Evolutionary conservation across 306 rosid genomes (phyloP).

Genomic region (Vigna hirtella): DNA sequence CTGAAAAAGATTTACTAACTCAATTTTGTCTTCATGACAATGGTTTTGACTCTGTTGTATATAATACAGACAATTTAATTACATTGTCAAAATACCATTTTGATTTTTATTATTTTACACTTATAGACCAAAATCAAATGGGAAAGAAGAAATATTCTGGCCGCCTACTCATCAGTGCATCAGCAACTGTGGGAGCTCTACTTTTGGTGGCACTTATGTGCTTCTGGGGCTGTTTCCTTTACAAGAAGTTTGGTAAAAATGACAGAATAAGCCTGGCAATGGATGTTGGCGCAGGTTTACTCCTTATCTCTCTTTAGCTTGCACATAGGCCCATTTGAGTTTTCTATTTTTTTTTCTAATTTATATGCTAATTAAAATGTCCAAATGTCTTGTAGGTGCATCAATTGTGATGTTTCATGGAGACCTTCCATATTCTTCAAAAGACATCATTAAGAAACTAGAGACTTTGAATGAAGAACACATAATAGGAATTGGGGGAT

Average conservation of each 20-base stretch:
- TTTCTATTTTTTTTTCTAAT: constrained; percentile 34
- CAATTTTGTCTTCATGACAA: constrained; percentile 15
- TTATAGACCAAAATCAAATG: constrained; percentile 65
- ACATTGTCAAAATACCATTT: constrained; percentile 27
- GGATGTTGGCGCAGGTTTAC: constrained; percentile 89
- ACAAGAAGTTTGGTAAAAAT: constrained; percentile 87
- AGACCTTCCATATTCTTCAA: constrained; percentile 96
- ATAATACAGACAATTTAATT: constrained; percentile 28
- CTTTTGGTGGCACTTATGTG: constrained; percentile 99
- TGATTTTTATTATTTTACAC: constrained; percentile 36
- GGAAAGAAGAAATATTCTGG: constrained; percentile 91
- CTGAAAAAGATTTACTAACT: constrained; percentile 17
- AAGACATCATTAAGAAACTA: constrained; percentile 93
- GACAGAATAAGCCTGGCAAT: constrained; percentile 71
- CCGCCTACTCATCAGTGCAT: constrained; percentile 93
- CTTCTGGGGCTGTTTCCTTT: constrained; percentile 99
- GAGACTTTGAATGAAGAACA: constrained; percentile 93
- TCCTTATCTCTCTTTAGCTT: constrained; percentile 44
- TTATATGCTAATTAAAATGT: constrained; percentile 31
- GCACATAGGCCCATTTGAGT: constrained; percentile 31
- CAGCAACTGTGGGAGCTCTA: constrained; percentile 96
- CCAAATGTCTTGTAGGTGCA: constrained; percentile 69
- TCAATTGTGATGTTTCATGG: constrained; percentile 98
- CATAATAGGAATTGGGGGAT: constrained; percentile 94
- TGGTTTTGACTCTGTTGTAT: constrained; percentile 32